Evolutionary conservation across 768 basidiomycete species (phyloP), one percentile per base, ranked within the genome.

Genomic region (Boletales sp.): DNA sequence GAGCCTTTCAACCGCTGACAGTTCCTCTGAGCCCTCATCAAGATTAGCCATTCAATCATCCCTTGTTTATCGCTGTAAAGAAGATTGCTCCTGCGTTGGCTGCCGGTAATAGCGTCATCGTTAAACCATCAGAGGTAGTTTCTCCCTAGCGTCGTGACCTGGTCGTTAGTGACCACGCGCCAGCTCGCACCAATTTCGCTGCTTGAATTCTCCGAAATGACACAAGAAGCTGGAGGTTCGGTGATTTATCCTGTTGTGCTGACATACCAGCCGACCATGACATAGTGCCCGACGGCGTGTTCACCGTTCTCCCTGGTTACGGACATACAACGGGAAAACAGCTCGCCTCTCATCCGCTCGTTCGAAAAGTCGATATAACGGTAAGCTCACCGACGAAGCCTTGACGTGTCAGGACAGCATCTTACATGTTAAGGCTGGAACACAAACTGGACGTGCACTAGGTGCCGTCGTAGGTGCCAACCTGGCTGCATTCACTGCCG

Each of bases 71-170:
- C 54, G 88, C 89, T 2, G 65, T 93, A 46, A 94, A 94, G 74
- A 94, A 94, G 69, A 86, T 93, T 48, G 87, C 85, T 0, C 88
- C 88, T 6, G 90, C 88, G 1, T 72, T 93, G 25, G 90, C 90
- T 39, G 87, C 89, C 8, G 90, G 90, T 5, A 92, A 91, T 59
- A 84, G 83, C 46, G 84, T 93, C 41, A 76, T 92, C 44, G 82
- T 91, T 17, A 92, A 91, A 58, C 87, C 89, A 1, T 89, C 88
- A 39, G 87, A 91, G 73, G 84, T 83, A 36, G 28, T 18, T 8
- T 41, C 32, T 19, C 11, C 36, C 11, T 30, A 40, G 10, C 4
- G n/a, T 50, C 13, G 25, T 6, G 30, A 25, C 32, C 21, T 8
- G n/a, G 14, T 41, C 21, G 3, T 33, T 39, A 41, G 46, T 52